Conservation (phyloP, 139 green algal species). For the Spirogloea muscicola region DNA sequence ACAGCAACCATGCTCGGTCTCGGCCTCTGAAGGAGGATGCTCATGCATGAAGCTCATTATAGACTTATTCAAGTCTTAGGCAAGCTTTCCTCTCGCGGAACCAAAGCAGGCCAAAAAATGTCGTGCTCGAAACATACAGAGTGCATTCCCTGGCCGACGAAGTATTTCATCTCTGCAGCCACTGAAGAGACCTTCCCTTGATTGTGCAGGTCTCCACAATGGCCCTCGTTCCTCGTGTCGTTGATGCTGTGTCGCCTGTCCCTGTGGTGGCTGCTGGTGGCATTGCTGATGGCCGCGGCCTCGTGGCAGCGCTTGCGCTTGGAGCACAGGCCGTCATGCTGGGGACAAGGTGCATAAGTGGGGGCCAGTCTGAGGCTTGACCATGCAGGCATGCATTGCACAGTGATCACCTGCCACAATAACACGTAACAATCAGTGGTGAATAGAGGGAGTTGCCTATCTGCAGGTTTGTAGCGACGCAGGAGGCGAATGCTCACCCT, state of each 20-base stretch:
- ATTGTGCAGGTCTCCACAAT: not conserved
- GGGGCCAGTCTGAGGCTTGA: not conserved
- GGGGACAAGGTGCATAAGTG: not conserved
- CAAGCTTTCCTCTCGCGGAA: too few species aligned
- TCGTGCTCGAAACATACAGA: not conserved
- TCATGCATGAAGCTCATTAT: too few species aligned
- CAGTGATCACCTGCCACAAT: too few species aligned
- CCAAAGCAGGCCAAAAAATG: too few species aligned
- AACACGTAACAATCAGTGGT: not conserved
- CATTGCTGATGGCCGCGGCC: constrained; percentile 12
- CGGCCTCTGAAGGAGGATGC: not conserved
- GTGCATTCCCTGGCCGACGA: not conserved
- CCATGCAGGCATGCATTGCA: not conserved
- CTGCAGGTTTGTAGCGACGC: not conserved
- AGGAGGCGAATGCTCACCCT: not conserved
- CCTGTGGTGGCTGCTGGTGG: constrained; percentile 26
- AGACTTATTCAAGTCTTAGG: too few species aligned
- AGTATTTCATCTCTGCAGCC: not conserved
- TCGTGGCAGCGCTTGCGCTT: constrained; percentile 34
- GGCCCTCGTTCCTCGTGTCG: not conserved
- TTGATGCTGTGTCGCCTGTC: not conserved
- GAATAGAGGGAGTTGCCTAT: not conserved
- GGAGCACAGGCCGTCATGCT: constrained; percentile 2
- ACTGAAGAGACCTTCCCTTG: not conserved
- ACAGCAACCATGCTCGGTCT: not conserved